Evolutionary conservation across 2,329 filamentous ascomycete genomes (phyloP), one percentile per base, ranked within the genome.

Genomic region (Diaporthe citri): DNA sequence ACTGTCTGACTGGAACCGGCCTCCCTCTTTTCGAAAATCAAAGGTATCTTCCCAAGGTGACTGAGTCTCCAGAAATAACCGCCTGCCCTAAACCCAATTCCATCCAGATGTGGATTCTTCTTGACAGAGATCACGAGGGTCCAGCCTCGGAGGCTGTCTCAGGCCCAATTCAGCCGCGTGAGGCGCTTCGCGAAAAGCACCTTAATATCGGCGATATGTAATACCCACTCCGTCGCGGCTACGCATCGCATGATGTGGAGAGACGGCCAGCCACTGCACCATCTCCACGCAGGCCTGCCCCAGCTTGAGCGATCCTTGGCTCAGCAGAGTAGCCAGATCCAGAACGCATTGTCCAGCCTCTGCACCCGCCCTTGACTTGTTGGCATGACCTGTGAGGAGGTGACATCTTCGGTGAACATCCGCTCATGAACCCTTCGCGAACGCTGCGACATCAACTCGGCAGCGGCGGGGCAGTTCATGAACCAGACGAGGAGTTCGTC

Each of bases 261-360:
- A 52, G 46, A 51, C 43, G 31, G 46, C 64, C 64, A 69, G 64
- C 46, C 31, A 52, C 64, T 67, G 62, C 62, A 67, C 62, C 43
- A 34, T 52, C 46, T 55, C 34, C 22, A 55, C 34, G 34, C 64
- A 69, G 48, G 64, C 64, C 13, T 28, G 20, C 34, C 64, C 64
- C 64, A 55, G 64, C 43, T 28, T 55, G 12, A 39, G n/a, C 9
- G 31, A 55, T 25, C 15, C 64, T 69, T 69, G 64, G 48, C 64
- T 41, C 46, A 69, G 46, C 46, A 25, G 48, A 69, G 41, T 41
- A 5, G 64, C 64, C 64, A 55, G 48, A 69, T 41, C 64, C 64
- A 55, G 64, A 69, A 55, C 64, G 62, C 64, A 69, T 13, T 41
- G 64, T 69, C 64, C 64, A 69, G 64, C 64, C 64, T 69, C 64